Evolutionary conservation across 306 rosid species (phyloP).

Genomic region (Benincasa hispida): DNA sequence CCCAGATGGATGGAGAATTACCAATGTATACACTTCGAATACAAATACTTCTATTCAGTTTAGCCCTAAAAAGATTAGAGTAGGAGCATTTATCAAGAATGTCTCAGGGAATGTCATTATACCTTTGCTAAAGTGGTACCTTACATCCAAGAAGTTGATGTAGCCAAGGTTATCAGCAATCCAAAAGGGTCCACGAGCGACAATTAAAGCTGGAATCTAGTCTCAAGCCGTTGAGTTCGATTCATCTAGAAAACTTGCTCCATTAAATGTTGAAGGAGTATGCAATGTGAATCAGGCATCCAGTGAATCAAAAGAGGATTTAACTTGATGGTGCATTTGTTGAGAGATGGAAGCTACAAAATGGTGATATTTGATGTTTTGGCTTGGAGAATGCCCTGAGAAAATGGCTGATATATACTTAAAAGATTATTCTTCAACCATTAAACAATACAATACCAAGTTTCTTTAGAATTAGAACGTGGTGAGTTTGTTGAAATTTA

Average conservation of each 20-base stretch:
- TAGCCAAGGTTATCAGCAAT: not conserved
- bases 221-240: not conserved
- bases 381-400: not conserved
- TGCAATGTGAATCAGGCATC: not conserved
- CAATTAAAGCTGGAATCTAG: not conserved
- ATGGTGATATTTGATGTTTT: not conserved
- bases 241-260: not conserved
- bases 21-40: not conserved
- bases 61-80: not conserved
- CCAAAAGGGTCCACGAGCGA: not conserved
- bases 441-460: not conserved
- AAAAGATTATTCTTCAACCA: not conserved
- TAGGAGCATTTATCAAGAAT: not conserved
- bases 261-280: not conserved
- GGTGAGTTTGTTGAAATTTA: not conserved
- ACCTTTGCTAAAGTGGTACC: not conserved
- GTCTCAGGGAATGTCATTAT: not conserved
- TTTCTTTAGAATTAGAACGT: not conserved
- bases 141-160: not conserved
- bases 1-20: not conserved
- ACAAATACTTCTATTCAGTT: not conserved
- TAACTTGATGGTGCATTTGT: not conserved
- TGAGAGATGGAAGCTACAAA: not conserved
- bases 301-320: not conserved
- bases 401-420: not conserved